Evolutionary conservation across 2,329 filamentous ascomycete genomes (phyloP), one percentile per base, ranked within the genome.

Genomic region (Emmonsia crescens): DNA sequence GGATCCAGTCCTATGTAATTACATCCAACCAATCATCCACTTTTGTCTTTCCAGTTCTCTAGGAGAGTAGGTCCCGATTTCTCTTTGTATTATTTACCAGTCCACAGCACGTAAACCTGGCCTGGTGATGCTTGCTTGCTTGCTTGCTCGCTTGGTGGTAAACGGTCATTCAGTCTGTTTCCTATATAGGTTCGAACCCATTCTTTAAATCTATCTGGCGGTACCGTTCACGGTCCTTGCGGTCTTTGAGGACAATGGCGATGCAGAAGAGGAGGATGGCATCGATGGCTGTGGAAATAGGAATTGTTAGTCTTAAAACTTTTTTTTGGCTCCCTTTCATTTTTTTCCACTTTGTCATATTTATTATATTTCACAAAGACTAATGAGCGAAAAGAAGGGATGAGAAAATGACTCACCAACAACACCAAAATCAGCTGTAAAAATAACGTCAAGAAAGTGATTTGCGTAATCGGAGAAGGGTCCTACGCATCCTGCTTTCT

Each of bases 171-270:
- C 21, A 19, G 12, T 29, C 21, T 10, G 40, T 52, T 38, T 8
- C 24, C 16, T 77, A 82, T 72, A 82, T 83, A 38, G 78, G 75
- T 59, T 80, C 74, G 65, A 77, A 76, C 59, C 85, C 84, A 65
- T 75, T 83, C 83, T 94, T 94, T 80, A 91, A 85, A 71, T 93
- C 89, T 69, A 94, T 92, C 70, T 89, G 82, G 63, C 85, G 83
- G 77, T 91, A 94, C 63, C 89, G 82, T 74, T 89, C 85, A 69
- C 85, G 84, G 78, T 94, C 89, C 76, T 88, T 89, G 71, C 89
- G 85, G 69, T 91, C 86, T 80, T 91, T 92, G 68, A 91, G 79
- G 52, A 94, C 79, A 75, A 90, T 91, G 36, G 87, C 86, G 14
- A 87, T 85, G 66, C 84, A 83, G 61, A 93, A 77, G 66, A 93